These are phyloP conservation scores for Bidens hawaiensis DNA, from an alignment of 140 eudicot genomes.

Conservation along the genomic window DNA sequence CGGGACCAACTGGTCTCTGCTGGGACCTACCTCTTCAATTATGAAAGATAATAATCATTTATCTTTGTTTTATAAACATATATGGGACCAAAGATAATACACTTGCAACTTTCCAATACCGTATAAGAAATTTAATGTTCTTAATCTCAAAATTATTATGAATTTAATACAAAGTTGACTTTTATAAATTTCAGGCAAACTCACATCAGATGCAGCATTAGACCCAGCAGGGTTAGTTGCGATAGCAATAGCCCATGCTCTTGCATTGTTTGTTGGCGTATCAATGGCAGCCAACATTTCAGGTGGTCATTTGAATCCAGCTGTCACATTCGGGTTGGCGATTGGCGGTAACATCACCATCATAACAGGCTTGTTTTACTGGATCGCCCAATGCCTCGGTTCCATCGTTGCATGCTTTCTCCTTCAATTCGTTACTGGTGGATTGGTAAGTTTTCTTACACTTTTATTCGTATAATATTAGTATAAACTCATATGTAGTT, in stretches of 20 bases:
- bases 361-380: slow-evolving; percentile 48
- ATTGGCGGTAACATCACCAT: slow-evolving; percentile 66
- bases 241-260: slow-evolving; percentile 61
- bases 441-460: slow-evolving; percentile 33
- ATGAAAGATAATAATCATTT: no score
- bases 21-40: no score
- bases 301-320: slow-evolving; percentile 71
- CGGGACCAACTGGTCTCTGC: no score
- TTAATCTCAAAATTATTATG: neutral
- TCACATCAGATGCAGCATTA: slow-evolving; percentile 48
- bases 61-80: no score
- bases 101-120: no score
- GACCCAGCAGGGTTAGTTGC: slow-evolving; percentile 63
- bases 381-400: slow-evolving; percentile 67
- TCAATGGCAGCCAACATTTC: slow-evolving; percentile 68
- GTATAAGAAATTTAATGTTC: neutral
- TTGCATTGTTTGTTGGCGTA: slow-evolving; percentile 61
- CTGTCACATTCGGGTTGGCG: slow-evolving; percentile 64
- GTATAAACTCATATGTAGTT: neutral
- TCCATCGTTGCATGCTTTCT: slow-evolving; percentile 55
- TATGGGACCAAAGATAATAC: no score
- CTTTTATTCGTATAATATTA: neutral
- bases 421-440: slow-evolving; percentile 48
- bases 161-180: neutral
- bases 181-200: slow-evolving; percentile 31